Evolutionary conservation across 1,284 basidiomycete genomes (phyloP).

Genomic region (Trametes polyzona): DNA sequence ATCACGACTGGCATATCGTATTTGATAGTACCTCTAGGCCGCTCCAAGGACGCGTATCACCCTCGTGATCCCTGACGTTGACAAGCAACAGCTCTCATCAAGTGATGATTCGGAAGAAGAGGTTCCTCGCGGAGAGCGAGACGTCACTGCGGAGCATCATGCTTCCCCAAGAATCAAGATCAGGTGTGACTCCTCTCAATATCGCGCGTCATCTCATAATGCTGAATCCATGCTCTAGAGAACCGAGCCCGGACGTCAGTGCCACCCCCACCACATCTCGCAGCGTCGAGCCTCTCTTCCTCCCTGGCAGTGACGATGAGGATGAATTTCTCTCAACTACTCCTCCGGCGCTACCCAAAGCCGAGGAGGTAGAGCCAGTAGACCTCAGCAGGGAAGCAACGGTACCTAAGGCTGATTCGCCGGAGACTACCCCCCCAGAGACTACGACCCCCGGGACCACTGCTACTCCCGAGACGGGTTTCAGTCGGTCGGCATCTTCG

Average conservation of each 20-base stretch:
- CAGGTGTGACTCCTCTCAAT: no score
- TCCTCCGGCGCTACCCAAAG: background rate
- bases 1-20: no score
- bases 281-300: background rate
- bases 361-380: background rate
- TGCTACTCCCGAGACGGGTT: background rate
- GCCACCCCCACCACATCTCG: background rate
- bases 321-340: background rate
- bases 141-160: no score
- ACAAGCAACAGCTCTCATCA: slow-evolving; percentile 15
- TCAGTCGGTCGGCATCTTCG: background rate
- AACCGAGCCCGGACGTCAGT: background rate
- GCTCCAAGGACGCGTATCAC: slow-evolving; percentile 10
- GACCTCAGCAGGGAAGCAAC: background rate
- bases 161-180: no score
- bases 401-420: no score
- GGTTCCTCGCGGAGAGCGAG: slow-evolving; percentile 1
- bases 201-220: no score
- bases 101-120: slow-evolving; percentile 10
- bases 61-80: slow-evolving; percentile 23
- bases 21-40: background rate
- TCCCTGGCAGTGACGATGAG: slow-evolving; percentile 12
- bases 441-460: background rate
- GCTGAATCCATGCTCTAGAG: background rate
- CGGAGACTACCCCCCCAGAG: background rate